phyloP scores from a whole-genome alignment of 1,284 basidiomycete genomes.

The Trichosporon faecale region DNA sequence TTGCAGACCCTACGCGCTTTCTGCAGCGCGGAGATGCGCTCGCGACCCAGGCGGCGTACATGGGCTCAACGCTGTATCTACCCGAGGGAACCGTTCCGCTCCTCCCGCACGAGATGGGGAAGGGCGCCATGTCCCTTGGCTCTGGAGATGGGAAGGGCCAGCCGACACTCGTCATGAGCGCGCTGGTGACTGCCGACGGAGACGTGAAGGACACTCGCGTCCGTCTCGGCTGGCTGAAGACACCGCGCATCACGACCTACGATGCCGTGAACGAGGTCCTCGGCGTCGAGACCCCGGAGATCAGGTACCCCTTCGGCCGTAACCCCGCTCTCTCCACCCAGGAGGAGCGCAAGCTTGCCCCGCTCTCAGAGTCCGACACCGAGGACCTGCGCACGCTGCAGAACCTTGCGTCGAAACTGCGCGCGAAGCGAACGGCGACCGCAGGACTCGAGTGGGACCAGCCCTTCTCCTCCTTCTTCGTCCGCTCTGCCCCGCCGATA shows the following conservation, averaged over 20 bases:
- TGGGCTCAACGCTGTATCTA: constrained; percentile 62
- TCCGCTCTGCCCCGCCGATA: constrained; percentile 21
- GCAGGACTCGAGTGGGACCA: constrained; percentile 38
- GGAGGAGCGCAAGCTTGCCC: background rate
- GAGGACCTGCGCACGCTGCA: constrained; percentile 55
- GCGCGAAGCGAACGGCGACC: constrained; percentile 31
- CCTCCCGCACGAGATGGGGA: constrained; percentile 58
- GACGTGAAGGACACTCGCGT: constrained; percentile 69
- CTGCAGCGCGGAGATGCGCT: constrained; percentile 68
- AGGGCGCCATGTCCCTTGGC: constrained; percentile 61
- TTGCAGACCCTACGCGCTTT: constrained; percentile 85
- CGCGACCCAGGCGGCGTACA: constrained; percentile 59
- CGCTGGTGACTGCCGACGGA: constrained; percentile 64
- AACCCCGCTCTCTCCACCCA: background rate
- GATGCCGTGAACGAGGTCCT: constrained; percentile 63
- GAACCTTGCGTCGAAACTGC: constrained; percentile 41
- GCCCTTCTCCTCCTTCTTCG: constrained; percentile 19
- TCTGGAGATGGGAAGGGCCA: constrained; percentile 46
- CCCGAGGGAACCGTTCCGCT: constrained; percentile 66
- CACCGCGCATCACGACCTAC: constrained; percentile 68
- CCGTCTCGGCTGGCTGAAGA: constrained; percentile 67
- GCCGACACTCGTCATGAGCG: constrained; percentile 76
- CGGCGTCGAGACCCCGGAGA: constrained; percentile 38
- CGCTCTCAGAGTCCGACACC: constrained; percentile 24
- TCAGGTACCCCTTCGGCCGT: constrained; percentile 34